Conservation (phyloP, 331 rosid species). For the Stylosanthes scabra region DNA sequence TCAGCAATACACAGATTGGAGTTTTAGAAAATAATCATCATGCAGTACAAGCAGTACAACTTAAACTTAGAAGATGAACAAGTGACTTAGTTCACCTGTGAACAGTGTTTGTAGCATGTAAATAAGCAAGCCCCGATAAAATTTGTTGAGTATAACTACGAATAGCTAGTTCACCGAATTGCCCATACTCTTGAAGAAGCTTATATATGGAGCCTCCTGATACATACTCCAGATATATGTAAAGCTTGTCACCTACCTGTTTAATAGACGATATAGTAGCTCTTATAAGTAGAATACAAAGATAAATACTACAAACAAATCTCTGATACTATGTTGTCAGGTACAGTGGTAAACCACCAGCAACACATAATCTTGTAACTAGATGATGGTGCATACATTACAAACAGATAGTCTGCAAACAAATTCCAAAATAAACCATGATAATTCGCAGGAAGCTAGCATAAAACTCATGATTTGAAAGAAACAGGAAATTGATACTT, state of each 20-base stretch:
- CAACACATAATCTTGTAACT: conserved; percentile 12
- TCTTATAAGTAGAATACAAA: conserved; percentile 23
- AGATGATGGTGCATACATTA: conserved; percentile 15
- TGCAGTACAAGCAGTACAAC: not conserved
- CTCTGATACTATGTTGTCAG: not conserved
- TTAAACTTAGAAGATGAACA: conserved; percentile 13
- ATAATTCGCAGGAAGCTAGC: conserved; percentile 15
- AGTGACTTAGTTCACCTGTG: conserved; percentile 64
- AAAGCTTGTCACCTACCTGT: conserved; percentile 76
- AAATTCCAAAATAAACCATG: not conserved
- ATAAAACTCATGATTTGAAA: conserved; percentile 1
- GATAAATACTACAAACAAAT: conserved; percentile 8
- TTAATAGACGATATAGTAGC: conserved; percentile 32
- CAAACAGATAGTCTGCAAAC: conserved; percentile 6
- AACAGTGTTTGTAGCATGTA: conserved; percentile 76
- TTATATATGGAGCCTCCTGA: conserved; percentile 88
- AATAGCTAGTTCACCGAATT: conserved; percentile 76
- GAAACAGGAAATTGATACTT: conserved; percentile 40
- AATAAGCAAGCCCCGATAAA: conserved; percentile 82
- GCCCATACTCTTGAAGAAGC: conserved; percentile 84
- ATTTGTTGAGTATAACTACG: conserved; percentile 87
- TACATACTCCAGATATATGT: conserved; percentile 86
- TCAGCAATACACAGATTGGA: conserved; percentile 14
- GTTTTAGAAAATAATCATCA: conserved; percentile 14
- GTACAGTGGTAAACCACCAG: conserved; percentile 22